A percentile compares a stretch with the other conserved stretches of the same genome.
Conservation (phyloP, 352 stramenopile species). For the Phytophthora multivora region DNA sequence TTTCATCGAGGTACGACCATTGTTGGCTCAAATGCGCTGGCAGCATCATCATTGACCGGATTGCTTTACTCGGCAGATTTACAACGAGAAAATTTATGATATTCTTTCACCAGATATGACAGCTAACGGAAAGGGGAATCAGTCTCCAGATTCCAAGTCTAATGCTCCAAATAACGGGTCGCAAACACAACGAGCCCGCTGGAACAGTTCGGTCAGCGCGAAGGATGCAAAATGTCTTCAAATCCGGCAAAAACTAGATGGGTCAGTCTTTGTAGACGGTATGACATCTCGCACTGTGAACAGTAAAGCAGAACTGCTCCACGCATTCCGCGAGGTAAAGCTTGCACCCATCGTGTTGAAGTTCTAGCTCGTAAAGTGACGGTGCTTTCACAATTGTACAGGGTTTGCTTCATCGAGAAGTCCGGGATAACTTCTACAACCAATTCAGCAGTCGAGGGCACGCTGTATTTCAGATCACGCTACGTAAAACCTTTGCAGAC, state of each 20-base stretch:
- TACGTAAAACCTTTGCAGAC: constrained; percentile 41
- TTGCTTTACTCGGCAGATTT: constrained; percentile 45
- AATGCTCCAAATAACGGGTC: constrained; percentile 8
- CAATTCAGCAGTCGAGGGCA: constrained; percentile 72
- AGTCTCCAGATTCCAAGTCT: constrained; percentile 18
- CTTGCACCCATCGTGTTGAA: neutral
- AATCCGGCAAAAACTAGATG: constrained; percentile 72
- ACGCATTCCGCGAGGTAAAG: constrained; percentile 63
- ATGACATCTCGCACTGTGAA: constrained; percentile 60
- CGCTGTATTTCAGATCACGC: constrained; percentile 74
- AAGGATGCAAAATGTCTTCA: constrained; percentile 61
- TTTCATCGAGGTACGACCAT: constrained; percentile 55
- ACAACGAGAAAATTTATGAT: constrained; percentile 84
- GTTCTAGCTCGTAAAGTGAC: neutral
- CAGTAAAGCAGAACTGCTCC: constrained; percentile 51
- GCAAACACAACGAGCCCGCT: constrained; percentile 42
- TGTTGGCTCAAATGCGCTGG: neutral
- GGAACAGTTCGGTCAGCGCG: constrained; percentile 50
- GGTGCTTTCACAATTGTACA: constrained; percentile 15
- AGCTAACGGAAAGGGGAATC: constrained; percentile 12
- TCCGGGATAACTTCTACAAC: constrained; percentile 78
- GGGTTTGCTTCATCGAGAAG: constrained; percentile 69
- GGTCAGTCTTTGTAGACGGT: constrained; percentile 71
- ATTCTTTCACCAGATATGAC: constrained; percentile 45
- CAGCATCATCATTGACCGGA: neutral